Evolutionary conservation across 2,329 filamentous ascomycete genomes (phyloP).

Genomic region (Fusarium odoratissimum): DNA sequence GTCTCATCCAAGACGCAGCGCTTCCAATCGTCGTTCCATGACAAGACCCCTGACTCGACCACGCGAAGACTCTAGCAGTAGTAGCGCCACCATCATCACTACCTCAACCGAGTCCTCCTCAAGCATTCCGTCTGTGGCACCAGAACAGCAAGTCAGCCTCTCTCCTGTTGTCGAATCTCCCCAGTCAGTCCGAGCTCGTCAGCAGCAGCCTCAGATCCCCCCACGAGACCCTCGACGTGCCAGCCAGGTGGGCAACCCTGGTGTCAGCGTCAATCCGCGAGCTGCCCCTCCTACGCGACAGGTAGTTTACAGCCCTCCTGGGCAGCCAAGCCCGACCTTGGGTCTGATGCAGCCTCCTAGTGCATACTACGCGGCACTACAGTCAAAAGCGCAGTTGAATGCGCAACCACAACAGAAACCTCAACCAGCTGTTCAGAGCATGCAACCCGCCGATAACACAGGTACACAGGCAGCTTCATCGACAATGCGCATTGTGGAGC

Average conservation of each 20-base stretch:
- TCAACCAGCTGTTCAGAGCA: constrained; percentile 6
- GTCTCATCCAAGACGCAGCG: constrained; percentile 38
- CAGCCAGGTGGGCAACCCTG: constrained; percentile 20
- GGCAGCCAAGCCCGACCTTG: constrained; percentile 58
- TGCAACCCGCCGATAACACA: constrained; percentile 33
- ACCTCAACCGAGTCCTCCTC: constrained; percentile 45
- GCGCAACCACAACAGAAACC: constrained; percentile 4
- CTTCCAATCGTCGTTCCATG: constrained; percentile 35
- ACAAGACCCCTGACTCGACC: constrained; percentile 39
- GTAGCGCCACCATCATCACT: constrained; percentile 50
- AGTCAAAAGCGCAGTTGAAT: not conserved
- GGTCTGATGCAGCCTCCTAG: constrained; percentile 47
- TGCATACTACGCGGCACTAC: not conserved
- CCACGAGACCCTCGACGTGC: constrained; percentile 38
- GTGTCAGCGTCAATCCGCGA: constrained; percentile 25
- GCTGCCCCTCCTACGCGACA: constrained; percentile 49
- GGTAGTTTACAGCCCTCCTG: constrained; percentile 50
- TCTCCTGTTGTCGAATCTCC: constrained; percentile 64
- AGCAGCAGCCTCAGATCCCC: constrained; percentile 48
- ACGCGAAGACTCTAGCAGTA: constrained; percentile 46
- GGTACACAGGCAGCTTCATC: constrained; percentile 46
- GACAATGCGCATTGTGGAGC: constrained; percentile 53
- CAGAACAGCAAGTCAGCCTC: constrained; percentile 49
- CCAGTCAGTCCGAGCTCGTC: constrained; percentile 46
- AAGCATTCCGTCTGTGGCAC: constrained; percentile 31